Conservation (phyloP, 2,329 filamentous ascomycete genomes). For the Ophiostoma sp. region DNA sequence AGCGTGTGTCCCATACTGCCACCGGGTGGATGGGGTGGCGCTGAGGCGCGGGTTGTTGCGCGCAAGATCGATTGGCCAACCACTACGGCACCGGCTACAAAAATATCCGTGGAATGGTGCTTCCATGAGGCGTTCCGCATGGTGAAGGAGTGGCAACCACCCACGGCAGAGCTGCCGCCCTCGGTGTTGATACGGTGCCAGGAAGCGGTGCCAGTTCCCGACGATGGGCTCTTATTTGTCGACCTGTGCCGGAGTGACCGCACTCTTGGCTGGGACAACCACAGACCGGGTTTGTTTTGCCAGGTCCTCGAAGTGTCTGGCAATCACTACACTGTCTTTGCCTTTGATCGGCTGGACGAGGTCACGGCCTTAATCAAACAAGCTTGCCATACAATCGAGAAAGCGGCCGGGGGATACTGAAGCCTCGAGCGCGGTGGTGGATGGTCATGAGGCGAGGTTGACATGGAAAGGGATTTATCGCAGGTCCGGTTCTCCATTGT, state of each 20-base stretch:
- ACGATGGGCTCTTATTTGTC: conserved; percentile 33
- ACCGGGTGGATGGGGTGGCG: conserved; percentile 19
- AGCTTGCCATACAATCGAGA: conserved; percentile 32
- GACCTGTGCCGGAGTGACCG: conserved; percentile 42
- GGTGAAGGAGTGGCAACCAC: conserved; percentile 36
- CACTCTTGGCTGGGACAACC: conserved; percentile 47
- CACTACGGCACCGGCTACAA: conserved; percentile 32
- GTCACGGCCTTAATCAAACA: conserved; percentile 31
- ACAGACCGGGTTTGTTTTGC: conserved; percentile 42
- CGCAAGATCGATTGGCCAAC: conserved; percentile 30
- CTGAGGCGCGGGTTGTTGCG: conserved; percentile 30
- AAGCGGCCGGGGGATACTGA: conserved; percentile 21
- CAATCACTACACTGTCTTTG: conserved; percentile 49
- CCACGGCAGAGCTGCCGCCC: conserved; percentile 34
- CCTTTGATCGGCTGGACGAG: conserved; percentile 29
- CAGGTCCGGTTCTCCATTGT: background rate
- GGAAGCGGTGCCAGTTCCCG: conserved; percentile 37
- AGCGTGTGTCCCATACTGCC: conserved; percentile 37
- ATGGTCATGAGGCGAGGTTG: background rate
- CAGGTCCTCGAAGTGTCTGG: conserved; percentile 46
- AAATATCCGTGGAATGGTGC: conserved; percentile 34
- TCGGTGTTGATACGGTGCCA: conserved; percentile 44
- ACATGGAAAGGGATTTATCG: background rate
- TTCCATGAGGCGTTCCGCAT: conserved; percentile 42
- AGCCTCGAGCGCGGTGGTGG: background rate